These are phyloP conservation scores for Aspergillus aculeatinus DNA, from an alignment of 2,329 filamentous ascomycete genomes.

Conservation along the genomic window DNA sequence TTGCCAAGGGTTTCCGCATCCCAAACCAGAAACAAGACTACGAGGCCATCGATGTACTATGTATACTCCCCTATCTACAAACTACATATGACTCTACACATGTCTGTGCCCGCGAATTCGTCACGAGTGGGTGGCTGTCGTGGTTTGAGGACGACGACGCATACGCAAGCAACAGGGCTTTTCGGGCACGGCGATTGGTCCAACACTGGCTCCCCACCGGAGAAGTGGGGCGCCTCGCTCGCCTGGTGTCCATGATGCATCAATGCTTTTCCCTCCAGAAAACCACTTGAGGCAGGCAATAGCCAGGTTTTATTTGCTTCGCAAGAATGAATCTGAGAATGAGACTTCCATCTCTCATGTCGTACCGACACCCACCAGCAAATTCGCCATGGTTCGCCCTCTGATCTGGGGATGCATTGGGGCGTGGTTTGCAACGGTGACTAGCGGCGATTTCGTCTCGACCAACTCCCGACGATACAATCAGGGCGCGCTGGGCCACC, in stretches of 20 bases:
- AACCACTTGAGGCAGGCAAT: not conserved
- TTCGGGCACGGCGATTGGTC: not conserved
- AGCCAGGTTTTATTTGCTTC: not conserved
- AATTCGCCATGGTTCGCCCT: not conserved
- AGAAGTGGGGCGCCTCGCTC: not conserved
- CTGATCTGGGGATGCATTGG: constrained; percentile 2
- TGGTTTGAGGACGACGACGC: not conserved
- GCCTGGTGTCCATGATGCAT: not conserved
- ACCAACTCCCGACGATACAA: constrained; percentile 7
- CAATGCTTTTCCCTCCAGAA: not conserved
- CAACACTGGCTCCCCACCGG: not conserved
- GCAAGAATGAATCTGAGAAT: not conserved
- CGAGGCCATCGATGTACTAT: not conserved
- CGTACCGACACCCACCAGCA: not conserved
- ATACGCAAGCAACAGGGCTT: not conserved
- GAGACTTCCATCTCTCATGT: not conserved
- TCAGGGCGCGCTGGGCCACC: constrained; percentile 7
- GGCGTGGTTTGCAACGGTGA: not conserved
- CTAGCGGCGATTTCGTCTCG: constrained; percentile 2
- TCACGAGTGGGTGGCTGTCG: not conserved
- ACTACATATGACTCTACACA: too few relatives aligned
- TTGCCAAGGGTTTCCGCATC: too few relatives aligned
- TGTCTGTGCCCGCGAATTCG: not conserved
- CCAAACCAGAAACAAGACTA: not conserved
- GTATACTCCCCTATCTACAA: not conserved